Evolutionary conservation across 225 moss, liverwort and hornwort genomes (phyloP).

Genomic region (Neckera pumila): DNA sequence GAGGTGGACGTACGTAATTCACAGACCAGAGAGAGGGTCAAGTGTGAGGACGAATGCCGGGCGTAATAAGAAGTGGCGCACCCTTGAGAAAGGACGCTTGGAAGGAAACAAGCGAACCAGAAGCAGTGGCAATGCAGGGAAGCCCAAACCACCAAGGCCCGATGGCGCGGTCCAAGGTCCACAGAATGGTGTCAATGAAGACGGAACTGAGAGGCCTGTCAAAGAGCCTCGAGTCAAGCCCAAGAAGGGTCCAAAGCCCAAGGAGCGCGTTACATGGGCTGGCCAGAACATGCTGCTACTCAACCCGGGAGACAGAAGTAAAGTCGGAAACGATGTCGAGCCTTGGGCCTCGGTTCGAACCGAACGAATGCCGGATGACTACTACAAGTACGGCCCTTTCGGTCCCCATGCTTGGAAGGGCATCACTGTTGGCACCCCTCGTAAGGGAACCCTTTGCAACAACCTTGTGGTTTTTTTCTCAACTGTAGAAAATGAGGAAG

Average conservation of each 20-base stretch:
- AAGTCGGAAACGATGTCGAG: conserved; percentile 8
- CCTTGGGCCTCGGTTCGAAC: conserved; percentile 46
- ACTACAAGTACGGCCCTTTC: conserved; percentile 87
- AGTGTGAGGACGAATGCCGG: conserved; percentile 30
- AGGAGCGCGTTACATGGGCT: conserved; percentile 30
- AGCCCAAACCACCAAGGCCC: not conserved
- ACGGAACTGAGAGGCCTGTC: not conserved
- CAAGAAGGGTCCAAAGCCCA: conserved; percentile 38
- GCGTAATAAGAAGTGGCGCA: conserved; percentile 48
- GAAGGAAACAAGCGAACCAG: conserved; percentile 38
- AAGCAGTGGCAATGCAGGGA: not conserved
- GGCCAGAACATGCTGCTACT: conserved; percentile 40
- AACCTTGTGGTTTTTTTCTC: conserved; percentile 64
- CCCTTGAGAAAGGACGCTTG: conserved; percentile 16
- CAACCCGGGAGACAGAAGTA: conserved; percentile 1
- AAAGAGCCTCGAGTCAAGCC: conserved; percentile 11
- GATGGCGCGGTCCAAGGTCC: not conserved
- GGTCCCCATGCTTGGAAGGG: conserved; percentile 90
- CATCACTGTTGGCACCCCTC: conserved; percentile 32
- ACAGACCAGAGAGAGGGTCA: not conserved
- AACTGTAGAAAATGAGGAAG: conserved; percentile 46
- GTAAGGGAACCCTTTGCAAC: conserved; percentile 33
- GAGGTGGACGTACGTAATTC: not conserved
- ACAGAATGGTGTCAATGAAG: not conserved
- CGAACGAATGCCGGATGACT: conserved; percentile 64